Evolutionary conservation across 148 eudicot species (phyloP), one percentile per base, ranked within the genome.

Genomic region (Silene uniflora): DNA sequence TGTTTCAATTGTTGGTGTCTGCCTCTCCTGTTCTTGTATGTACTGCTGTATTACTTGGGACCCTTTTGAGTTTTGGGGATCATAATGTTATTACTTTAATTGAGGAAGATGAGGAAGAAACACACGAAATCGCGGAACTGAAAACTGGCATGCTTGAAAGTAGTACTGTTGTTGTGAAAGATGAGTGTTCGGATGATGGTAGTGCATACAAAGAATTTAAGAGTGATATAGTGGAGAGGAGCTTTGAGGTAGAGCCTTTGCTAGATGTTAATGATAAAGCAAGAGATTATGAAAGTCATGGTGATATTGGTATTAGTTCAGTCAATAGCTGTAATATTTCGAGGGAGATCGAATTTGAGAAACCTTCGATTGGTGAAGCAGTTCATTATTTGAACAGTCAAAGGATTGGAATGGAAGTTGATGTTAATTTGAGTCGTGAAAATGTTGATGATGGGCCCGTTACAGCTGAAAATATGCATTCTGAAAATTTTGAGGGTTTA

Each of bases 11-110:
- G 10, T 82, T 91, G 78, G 85, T 89, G 25, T 86, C 89, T 82
- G 83, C 84, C 1, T 89, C 91, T 10, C 96, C 96, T 83, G 88
- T 91, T 56, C 88, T 91, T 82, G 82, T 89, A 49, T 89, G 91
- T 56, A 89, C 96, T 82, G 89, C 88, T 79, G 84, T 87, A 65
- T 81, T 91, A 78, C 91, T 91, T 78, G 96, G 96, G 49, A 83
- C 87, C 62, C 85, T 91, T 63, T 85, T 91, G 85, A 91, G 91
- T 86, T 87, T 83, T 78, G 96, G 96, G 25, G 81, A 91, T 25
- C 84, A 89, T 12, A 84, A 77, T 44, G 49, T 86, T 58, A 67
- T 86, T 42, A 85, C 81, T 71, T 85, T 83, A 61, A 39, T 83
- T 56, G 92, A 91, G 27, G 79, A 77, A 7, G 89, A 85, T 58